phyloP scores from a whole-genome alignment of 345 rosid species.

The Barbarea vulgaris region DNA sequence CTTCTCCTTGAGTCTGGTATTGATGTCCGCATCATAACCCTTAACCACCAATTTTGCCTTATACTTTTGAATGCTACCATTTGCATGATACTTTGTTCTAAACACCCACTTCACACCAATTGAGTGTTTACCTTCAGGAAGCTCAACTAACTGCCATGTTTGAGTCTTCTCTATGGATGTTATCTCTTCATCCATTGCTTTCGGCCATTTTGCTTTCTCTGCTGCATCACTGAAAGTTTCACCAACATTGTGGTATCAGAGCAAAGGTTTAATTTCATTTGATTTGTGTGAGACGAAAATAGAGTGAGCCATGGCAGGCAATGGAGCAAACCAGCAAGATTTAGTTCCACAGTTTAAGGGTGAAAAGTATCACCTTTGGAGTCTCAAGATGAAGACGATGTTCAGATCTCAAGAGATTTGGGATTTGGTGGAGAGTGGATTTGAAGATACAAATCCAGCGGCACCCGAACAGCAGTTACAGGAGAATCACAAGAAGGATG shows the following conservation, averaged over 20 bases:
- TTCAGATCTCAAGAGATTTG: background rate
- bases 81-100: background rate
- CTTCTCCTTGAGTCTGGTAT: no score
- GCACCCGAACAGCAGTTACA: background rate
- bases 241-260: no score
- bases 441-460: background rate
- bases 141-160: constrained; percentile 1
- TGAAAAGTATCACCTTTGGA: background rate
- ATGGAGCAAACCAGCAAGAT: background rate
- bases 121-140: background rate
- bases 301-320: background rate
- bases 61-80: constrained; percentile 8
- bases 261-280: no score
- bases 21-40: no score
- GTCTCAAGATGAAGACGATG: background rate
- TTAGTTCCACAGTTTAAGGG: background rate
- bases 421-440: background rate
- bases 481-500: background rate
- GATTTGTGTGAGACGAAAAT: background rate
- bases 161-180: background rate
- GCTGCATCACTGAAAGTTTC: background rate
- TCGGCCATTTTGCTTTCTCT: background rate
- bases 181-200: constrained; percentile 12
- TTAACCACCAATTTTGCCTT: background rate
- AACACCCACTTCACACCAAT: constrained; percentile 32